phyloP scores from a whole-genome alignment of 2,329 filamentous ascomycete species.

The Talaromyces sp. region DNA sequence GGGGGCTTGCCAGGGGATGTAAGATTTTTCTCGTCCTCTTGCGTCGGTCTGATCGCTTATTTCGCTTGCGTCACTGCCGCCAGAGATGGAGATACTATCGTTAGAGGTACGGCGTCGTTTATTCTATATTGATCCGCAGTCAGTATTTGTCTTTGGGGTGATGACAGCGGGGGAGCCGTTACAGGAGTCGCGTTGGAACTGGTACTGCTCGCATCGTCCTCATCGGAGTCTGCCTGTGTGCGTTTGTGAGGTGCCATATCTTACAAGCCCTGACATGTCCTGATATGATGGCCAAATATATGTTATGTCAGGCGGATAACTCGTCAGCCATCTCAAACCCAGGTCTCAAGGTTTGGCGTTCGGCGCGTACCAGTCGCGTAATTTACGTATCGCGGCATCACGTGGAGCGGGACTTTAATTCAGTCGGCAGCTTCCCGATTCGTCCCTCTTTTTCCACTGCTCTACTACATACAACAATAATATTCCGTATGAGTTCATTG shows the following conservation, averaged over 20 bases:
- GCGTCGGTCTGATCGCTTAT: neutral
- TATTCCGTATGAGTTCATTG: neutral
- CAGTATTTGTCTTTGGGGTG: neutral
- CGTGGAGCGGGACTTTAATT: slow-evolving; percentile 13
- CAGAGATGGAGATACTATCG: slow-evolving; percentile 5
- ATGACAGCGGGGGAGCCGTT: neutral
- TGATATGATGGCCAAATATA: neutral
- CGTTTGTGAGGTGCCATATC: slow-evolving; percentile 45
- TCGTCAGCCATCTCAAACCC: neutral
- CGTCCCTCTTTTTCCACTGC: neutral
- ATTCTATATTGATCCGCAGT: slow-evolving; percentile 3
- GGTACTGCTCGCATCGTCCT: slow-evolving; percentile 24
- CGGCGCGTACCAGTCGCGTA: slow-evolving; percentile 7
- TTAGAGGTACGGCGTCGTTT: slow-evolving; percentile 17
- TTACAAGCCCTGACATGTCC: neutral
- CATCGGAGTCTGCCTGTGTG: slow-evolving; percentile 31
- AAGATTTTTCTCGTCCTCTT: neutral
- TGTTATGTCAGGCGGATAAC: neutral
- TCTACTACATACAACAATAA: neutral
- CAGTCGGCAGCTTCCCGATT: neutral
- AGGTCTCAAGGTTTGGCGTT: neutral
- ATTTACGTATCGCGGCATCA: slow-evolving; percentile 19
- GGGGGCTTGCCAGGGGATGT: neutral
- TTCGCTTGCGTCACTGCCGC: neutral
- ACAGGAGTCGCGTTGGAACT: slow-evolving; percentile 12